Evolutionary conservation across 2,329 filamentous ascomycete genomes (phyloP).

Genomic region (Scedosporium boydii): DNA sequence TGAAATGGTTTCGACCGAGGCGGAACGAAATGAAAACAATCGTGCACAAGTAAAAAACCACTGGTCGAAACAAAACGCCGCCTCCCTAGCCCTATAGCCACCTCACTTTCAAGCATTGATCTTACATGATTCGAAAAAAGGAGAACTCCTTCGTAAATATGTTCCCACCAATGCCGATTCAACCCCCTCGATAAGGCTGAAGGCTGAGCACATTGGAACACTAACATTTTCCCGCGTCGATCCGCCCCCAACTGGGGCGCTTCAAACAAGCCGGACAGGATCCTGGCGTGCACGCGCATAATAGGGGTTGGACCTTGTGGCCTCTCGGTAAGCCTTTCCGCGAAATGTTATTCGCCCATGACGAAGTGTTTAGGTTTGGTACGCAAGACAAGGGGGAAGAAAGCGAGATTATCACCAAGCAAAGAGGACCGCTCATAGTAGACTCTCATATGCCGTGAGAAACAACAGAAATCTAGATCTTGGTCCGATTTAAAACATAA

Average conservation of each 20-base stretch:
- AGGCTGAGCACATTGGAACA: background rate
- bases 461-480: background rate
- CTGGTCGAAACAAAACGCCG: too few species aligned
- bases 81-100: too few species aligned
- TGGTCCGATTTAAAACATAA: background rate
- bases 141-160: background rate
- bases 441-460: background rate
- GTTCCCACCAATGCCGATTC: too few species aligned
- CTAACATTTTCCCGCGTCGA: too few species aligned
- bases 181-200: background rate
- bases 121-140: background rate
- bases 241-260: too few species aligned
- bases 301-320: background rate
- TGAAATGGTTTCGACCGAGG: too few species aligned
- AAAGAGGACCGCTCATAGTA: background rate
- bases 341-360: background rate
- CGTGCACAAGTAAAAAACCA: too few species aligned
- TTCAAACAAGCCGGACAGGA: too few species aligned
- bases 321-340: background rate
- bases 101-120: too few species aligned
- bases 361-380: background rate
- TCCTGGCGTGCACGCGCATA: background rate
- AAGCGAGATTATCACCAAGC: background rate
- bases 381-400: background rate
- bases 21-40: too few species aligned